Conservation (phyloP, 2,329 filamentous ascomycete species). For the Pseudopithomyces maydicus region DNA sequence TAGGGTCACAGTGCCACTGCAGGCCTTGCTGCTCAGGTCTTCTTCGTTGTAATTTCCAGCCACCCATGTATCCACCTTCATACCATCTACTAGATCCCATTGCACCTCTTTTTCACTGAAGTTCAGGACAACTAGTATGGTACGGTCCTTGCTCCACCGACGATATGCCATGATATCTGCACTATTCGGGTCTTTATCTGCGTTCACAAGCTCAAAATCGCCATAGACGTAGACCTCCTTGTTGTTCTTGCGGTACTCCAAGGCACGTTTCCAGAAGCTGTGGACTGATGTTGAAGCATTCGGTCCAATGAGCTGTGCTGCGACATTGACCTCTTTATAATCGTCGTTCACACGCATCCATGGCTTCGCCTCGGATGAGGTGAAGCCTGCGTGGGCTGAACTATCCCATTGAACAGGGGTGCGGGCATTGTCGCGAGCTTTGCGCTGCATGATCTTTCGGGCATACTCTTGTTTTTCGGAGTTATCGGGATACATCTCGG, state of each 20-base stretch:
- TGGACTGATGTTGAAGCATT: constrained; percentile 55
- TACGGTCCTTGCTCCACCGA: constrained; percentile 33
- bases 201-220: constrained; percentile 60
- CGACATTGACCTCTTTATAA: constrained; percentile 62
- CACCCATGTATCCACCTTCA: constrained; percentile 42
- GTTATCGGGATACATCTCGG: constrained; percentile 34
- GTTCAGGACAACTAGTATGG: constrained; percentile 41
- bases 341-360: constrained; percentile 68
- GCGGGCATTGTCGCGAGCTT: constrained; percentile 70
- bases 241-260: constrained; percentile 62
- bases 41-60: constrained; percentile 43
- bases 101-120: constrained; percentile 33
- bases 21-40: constrained; percentile 23
- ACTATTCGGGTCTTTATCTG: constrained; percentile 49
- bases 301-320: constrained; percentile 51
- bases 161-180: constrained; percentile 37
- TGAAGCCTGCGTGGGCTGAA: constrained; percentile 65
- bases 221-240: constrained; percentile 68
- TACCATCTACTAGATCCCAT: constrained; percentile 33
- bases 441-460: constrained; percentile 55
- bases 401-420: constrained; percentile 71
- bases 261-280: constrained; percentile 64
- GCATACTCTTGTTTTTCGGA: constrained; percentile 32
- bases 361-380: constrained; percentile 53
- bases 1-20: constrained; percentile 27